These are phyloP conservation scores for Chytriomyces confervae DNA, from an alignment of 192 early-diverging fungal species.

Conservation along the genomic window DNA sequence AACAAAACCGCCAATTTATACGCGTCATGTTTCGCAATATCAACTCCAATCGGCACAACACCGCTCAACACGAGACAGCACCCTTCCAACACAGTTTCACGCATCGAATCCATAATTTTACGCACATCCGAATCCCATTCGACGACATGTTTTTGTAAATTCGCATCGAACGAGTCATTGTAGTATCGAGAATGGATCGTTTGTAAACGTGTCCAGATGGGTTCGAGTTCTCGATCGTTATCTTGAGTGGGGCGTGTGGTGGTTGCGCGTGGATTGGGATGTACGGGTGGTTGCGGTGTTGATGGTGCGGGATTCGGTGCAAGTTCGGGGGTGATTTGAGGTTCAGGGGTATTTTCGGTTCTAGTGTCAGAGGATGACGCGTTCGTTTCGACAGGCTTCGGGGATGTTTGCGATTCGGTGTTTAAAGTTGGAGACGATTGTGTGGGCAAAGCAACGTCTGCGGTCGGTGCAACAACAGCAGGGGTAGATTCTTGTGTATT, in stretches of 20 bases:
- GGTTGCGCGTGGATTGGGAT: background rate
- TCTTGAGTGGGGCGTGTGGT: conserved; percentile 38
- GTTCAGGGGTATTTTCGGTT: background rate
- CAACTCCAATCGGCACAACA: conserved; percentile 74
- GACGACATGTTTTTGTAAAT: background rate
- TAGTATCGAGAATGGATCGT: conserved; percentile 77
- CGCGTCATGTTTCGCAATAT: conserved; percentile 65
- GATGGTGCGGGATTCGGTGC: conserved; percentile 1
- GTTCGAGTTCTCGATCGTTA: conserved; percentile 51
- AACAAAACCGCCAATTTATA: conserved; percentile 82
- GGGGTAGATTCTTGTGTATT: background rate
- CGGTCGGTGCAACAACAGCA: too few species aligned
- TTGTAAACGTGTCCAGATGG: conserved; percentile 61
- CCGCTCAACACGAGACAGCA: conserved; percentile 78
- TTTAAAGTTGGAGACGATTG: background rate
- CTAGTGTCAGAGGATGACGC: conserved; percentile 5
- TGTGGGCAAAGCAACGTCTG: too few species aligned
- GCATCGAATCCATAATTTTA: conserved; percentile 66
- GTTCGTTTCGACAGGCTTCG: background rate
- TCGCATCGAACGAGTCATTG: conserved; percentile 40
- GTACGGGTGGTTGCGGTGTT: conserved; percentile 15
- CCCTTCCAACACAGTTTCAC: conserved; percentile 68
- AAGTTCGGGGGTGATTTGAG: conserved; percentile 3
- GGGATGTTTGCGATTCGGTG: background rate
- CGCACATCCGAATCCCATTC: conserved; percentile 42